These are phyloP conservation scores for Candida xiaguanensis DNA, from an alignment of 805 yeast genomes.

Conservation along the genomic window DNA sequence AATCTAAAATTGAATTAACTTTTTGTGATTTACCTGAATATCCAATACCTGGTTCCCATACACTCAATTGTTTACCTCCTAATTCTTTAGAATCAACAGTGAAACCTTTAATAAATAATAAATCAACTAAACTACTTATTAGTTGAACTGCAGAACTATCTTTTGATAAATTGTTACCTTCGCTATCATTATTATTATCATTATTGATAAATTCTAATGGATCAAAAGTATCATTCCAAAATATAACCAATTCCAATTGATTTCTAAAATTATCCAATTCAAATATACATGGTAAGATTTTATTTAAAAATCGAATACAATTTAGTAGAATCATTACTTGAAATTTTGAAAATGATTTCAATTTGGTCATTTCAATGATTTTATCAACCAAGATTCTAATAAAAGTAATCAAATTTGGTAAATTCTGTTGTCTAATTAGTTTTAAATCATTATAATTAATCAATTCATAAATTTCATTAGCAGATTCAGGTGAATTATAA, in stretches of 20 bases:
- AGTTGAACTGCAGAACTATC: constrained; percentile 11
- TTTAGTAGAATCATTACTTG: constrained; percentile 45
- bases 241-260: constrained; percentile 25
- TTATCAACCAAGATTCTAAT: constrained; percentile 29
- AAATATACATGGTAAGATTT: constrained; percentile 62
- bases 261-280: constrained; percentile 40
- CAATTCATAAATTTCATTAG: constrained; percentile 55
- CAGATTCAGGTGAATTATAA: constrained; percentile 40
- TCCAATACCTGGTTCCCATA: constrained; percentile 87
- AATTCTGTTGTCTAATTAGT: constrained; percentile 54
- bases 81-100: constrained; percentile 31
- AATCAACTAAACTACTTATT: constrained; percentile 26
- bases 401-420: constrained; percentile 53
- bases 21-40: constrained; percentile 24
- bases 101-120: constrained; percentile 57
- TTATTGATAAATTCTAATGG: constrained; percentile 4
- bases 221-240: constrained; percentile 17
- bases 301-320: constrained; percentile 61
- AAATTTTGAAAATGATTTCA: constrained; percentile 10
- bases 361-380: constrained; percentile 18
- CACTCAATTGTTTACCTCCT: constrained; percentile 10
- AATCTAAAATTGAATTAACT: constrained; percentile 41
- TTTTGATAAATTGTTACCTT: background rate
- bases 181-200: background rate
- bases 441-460: constrained; percentile 58